These are phyloP conservation scores for Telfairia occidentalis DNA, from an alignment of 331 rosid genomes.

Conservation along the genomic window DNA sequence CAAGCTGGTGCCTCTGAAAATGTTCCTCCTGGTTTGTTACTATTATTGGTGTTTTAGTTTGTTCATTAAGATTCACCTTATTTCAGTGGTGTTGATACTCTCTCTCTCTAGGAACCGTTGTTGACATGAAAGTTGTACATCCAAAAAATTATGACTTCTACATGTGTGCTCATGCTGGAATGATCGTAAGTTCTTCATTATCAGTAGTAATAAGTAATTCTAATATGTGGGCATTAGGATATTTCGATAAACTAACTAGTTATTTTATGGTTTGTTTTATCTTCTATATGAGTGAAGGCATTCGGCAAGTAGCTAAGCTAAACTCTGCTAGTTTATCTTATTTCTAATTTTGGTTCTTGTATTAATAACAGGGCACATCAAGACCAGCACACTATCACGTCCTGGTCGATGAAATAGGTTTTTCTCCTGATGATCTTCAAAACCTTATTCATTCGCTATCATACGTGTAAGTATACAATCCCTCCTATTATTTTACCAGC, in stretches of 20 bases:
- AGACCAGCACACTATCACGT: constrained; percentile 89
- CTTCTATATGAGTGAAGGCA: not conserved
- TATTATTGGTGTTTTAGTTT: constrained; percentile 2
- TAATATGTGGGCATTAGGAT: not conserved
- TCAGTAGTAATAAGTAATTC: not conserved
- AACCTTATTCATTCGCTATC: constrained; percentile 56
- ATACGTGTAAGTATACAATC: constrained; percentile 55
- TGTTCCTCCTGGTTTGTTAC: constrained; percentile 76
- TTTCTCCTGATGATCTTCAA: constrained; percentile 72
- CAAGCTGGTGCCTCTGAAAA: constrained; percentile 44
- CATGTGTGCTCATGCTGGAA: constrained; percentile 80
- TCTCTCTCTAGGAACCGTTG: constrained; percentile 58
- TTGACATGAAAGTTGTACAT: constrained; percentile 70
- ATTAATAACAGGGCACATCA: constrained; percentile 63
- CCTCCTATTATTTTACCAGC: not conserved
- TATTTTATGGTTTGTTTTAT: not conserved
- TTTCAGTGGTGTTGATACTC: constrained; percentile 1
- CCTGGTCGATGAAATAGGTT: constrained; percentile 80
- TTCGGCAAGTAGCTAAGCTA: not conserved
- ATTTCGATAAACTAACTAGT: not conserved
- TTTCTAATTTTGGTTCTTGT: not conserved
- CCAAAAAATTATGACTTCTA: constrained; percentile 73
- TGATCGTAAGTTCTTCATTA: constrained; percentile 39
- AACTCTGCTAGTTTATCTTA: not conserved
- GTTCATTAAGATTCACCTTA: not conserved